A percentile compares a stretch with the other conserved stretches of the same genome.
Conservation (phyloP, 768 basidiomycete genomes). For the Agaricus subrufescens region DNA sequence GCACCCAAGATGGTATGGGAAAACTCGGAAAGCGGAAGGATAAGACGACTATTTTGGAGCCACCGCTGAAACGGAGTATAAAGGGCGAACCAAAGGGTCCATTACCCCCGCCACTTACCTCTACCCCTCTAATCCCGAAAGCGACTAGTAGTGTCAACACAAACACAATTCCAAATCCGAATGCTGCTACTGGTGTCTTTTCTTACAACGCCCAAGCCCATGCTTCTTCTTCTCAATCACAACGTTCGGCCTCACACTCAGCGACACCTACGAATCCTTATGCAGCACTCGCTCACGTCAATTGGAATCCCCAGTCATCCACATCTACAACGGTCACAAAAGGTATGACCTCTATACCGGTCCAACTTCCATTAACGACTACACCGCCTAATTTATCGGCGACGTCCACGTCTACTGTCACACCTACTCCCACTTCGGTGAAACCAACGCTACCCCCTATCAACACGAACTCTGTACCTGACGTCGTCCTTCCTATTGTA, state of each 20-base stretch:
- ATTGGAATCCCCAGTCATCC: conserved; percentile 29
- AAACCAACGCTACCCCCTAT: conserved; percentile 11
- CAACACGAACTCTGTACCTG: conserved; percentile 27
- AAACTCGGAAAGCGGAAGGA: conserved; percentile 55
- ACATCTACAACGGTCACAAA: conserved; percentile 16
- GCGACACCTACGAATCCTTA: conserved; percentile 33
- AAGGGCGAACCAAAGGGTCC: conserved; percentile 59
- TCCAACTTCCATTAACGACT: conserved; percentile 13
- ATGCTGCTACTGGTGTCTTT: conserved; percentile 36
- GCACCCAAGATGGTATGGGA: conserved; percentile 24
- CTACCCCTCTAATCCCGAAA: conserved; percentile 54
- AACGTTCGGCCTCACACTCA: conserved; percentile 20
- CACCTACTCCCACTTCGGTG: conserved; percentile 14
- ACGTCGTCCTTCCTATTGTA: conserved; percentile 72
- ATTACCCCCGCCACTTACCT: conserved; percentile 67
- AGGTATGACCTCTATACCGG: conserved; percentile 20
- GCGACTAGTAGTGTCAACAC: conserved; percentile 19
- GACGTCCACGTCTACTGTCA: conserved; percentile 18
- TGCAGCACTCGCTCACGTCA: conserved; percentile 27
- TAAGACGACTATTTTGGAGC: conserved; percentile 50
- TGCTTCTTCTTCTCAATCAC: conserved; percentile 17
- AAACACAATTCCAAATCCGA: conserved; percentile 16
- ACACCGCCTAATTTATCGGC: conserved; percentile 15
- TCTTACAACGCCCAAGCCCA: conserved; percentile 34
- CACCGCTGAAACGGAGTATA: conserved; percentile 64